Base-by-base conservation (phyloP, 805 yeast species). In the Saccharomycopsis sp. region DNA sequence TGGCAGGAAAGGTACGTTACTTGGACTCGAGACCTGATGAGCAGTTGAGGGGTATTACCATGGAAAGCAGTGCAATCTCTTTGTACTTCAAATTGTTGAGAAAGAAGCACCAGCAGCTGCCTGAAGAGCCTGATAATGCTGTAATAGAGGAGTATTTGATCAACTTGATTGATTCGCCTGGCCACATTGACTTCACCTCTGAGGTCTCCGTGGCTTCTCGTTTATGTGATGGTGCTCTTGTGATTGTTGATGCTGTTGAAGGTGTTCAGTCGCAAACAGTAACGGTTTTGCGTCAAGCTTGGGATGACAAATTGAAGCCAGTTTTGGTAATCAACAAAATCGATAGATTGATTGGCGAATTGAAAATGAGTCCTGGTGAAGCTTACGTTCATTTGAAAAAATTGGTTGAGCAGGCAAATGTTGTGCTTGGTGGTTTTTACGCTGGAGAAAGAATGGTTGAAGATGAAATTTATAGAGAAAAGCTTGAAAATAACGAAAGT, bases 221-320 rank as follows among this genome's bases (percentile, higher is more conserved):
- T 53, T 65, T 92, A 33, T 92, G 97, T 64, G 99, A 92, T 57
- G 97, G 97, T 34, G 96, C 97, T 0, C 81, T 92, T 2, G 94
- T 92, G 0, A 64, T 92, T 12, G 95, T 92, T 2, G 99, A 92
- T 59, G 96, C 85, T 3, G 96, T 92, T 2, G 99, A 92, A 62
- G 99, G 99, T 19, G 97, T 92, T 0, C 88, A 96, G 54, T 88
- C 97, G 0, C 99, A 92, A 57, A 92, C 99, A 0, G 83, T 92
- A 8, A 88, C 92, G 13, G 98, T 92, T 1, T 64, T 89, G 48
- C 73, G 97, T 55, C 97, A 92, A 59, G 84, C 95, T 38, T 92
- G 97, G 96, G 75, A 81, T 4, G 98, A 92, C 56, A 80, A 84
- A 51, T 63, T 92, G 52, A 83, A 80, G 54, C 96, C 97, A 2